These are phyloP conservation scores for Epicoccum nigrum DNA, from an alignment of 2,329 filamentous ascomycete genomes.

Conservation along the genomic window DNA sequence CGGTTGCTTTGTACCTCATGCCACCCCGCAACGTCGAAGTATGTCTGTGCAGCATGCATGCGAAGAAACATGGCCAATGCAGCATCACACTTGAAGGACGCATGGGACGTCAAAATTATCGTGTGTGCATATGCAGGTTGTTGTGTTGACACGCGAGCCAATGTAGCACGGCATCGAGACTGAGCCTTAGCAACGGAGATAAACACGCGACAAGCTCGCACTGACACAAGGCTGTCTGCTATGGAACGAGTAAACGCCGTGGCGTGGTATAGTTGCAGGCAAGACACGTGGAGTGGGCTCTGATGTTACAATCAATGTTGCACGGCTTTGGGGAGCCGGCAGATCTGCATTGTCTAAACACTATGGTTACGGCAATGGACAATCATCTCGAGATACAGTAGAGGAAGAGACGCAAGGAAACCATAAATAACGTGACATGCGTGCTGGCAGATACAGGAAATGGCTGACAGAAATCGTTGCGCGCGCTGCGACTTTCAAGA, in stretches of 20 bases:
- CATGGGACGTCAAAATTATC: no score
- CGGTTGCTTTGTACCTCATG: no score
- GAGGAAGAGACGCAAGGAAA: not conserved
- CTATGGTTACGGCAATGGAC: not conserved
- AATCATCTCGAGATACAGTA: not conserved
- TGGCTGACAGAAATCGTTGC: slow-evolving; percentile 4
- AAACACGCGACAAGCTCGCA: not conserved
- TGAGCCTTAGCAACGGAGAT: not conserved
- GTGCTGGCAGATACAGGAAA: not conserved
- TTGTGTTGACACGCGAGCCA: slow-evolving; percentile 6
- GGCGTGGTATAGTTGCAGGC: not conserved
- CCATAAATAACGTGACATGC: not conserved
- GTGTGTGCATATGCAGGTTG: slow-evolving; percentile 8
- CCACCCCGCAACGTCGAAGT: no score
- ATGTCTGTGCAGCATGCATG: no score
- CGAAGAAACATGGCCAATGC: no score
- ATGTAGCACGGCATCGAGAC: slow-evolving; percentile 3
- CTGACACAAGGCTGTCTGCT: not conserved
- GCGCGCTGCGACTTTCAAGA: slow-evolving; percentile 15
- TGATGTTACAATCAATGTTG: slow-evolving; percentile 1
- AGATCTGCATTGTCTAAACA: slow-evolving; percentile 1
- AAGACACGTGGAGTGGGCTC: not conserved
- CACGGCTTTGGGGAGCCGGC: not conserved
- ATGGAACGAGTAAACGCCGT: not conserved
- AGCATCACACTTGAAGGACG: no score